phyloP scores from a whole-genome alignment of 129 eudicot genomes.

The Saussurea involucrata region DNA sequence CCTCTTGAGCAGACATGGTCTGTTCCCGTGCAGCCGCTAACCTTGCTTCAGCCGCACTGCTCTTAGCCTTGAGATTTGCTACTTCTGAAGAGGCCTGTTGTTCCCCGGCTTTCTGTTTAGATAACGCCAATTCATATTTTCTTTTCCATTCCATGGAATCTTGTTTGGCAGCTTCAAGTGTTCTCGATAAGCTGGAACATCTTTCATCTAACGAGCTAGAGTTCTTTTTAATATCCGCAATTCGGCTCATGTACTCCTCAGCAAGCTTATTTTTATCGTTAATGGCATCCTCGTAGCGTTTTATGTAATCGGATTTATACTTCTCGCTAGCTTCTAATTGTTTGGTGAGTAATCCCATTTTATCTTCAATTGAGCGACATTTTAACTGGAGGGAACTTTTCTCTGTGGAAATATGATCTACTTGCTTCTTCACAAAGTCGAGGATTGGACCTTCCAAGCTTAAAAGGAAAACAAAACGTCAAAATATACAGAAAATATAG shows the following conservation, averaged over 20 bases:
- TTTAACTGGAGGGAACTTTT: slow-evolving; percentile 68
- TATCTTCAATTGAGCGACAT: slow-evolving; percentile 81
- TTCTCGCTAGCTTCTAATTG: slow-evolving; percentile 91
- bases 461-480: slow-evolving; percentile 15
- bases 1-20: slow-evolving; percentile 85
- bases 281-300: slow-evolving; percentile 92
- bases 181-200: slow-evolving; percentile 55
- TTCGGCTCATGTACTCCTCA: slow-evolving; percentile 71
- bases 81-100: slow-evolving; percentile 76
- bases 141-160: slow-evolving; percentile 85
- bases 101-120: slow-evolving; percentile 67
- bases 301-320: slow-evolving; percentile 77
- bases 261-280: slow-evolving; percentile 74
- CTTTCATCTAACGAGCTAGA: slow-evolving; percentile 79
- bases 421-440: slow-evolving; percentile 84
- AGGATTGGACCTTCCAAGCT: slow-evolving; percentile 96
- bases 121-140: slow-evolving; percentile 61
- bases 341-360: slow-evolving; percentile 70
- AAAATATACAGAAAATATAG: not conserved
- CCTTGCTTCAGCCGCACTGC: slow-evolving; percentile 92
- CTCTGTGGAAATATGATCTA: slow-evolving; percentile 69
- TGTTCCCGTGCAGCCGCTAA: slow-evolving; percentile 92
- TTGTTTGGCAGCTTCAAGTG: slow-evolving; percentile 60
- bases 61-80: slow-evolving; percentile 64
- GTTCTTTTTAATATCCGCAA: slow-evolving; percentile 56